Conservation (phyloP, 2,329 filamentous ascomycete genomes). For the Trichoderma arundinaceum region DNA sequence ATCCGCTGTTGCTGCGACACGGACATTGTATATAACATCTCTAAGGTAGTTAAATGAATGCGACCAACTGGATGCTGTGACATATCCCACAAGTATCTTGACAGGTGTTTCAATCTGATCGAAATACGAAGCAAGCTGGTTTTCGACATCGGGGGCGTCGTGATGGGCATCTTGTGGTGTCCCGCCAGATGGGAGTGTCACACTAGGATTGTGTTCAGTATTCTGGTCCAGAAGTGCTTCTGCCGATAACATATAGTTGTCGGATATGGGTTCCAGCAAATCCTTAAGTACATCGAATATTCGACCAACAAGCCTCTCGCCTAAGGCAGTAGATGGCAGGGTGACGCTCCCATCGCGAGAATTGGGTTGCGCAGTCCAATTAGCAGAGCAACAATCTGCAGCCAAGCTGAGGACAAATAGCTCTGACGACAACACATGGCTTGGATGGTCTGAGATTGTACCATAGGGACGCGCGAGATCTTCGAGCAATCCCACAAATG, state of each 20-base stretch:
- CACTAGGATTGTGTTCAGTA: slow-evolving; percentile 46
- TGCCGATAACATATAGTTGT: slow-evolving; percentile 61
- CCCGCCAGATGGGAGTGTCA: slow-evolving; percentile 41
- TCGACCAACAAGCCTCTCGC: slow-evolving; percentile 58
- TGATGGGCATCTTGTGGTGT: slow-evolving; percentile 34
- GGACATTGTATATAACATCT: slow-evolving; percentile 57
- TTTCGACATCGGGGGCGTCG: slow-evolving; percentile 34
- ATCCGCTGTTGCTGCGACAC: slow-evolving; percentile 51
- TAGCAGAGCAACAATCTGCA: slow-evolving; percentile 67
- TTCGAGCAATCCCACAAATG: slow-evolving; percentile 63
- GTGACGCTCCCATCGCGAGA: slow-evolving; percentile 35
- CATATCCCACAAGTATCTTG: slow-evolving; percentile 65
- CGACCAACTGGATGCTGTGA: slow-evolving; percentile 69
- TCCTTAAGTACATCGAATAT: slow-evolving; percentile 61
- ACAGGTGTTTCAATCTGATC: slow-evolving; percentile 60
- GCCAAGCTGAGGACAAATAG: slow-evolving; percentile 67
- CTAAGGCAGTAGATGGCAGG: slow-evolving; percentile 49
- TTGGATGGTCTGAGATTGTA: slow-evolving; percentile 57
- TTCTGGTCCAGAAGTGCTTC: slow-evolving; percentile 63
- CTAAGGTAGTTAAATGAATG: slow-evolving; percentile 64
- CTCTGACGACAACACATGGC: slow-evolving; percentile 67
- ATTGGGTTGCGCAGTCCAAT: slow-evolving; percentile 58
- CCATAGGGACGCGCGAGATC: slow-evolving; percentile 63
- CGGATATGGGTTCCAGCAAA: slow-evolving; percentile 64
- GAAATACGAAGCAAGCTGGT: slow-evolving; percentile 45